A percentile compares a stretch with the other conserved stretches of the same genome.
These are phyloP conservation scores for Cutaneotrichosporon sp. DNA, from an alignment of 1,284 basidiomycete species.

Conservation along the genomic window DNA sequence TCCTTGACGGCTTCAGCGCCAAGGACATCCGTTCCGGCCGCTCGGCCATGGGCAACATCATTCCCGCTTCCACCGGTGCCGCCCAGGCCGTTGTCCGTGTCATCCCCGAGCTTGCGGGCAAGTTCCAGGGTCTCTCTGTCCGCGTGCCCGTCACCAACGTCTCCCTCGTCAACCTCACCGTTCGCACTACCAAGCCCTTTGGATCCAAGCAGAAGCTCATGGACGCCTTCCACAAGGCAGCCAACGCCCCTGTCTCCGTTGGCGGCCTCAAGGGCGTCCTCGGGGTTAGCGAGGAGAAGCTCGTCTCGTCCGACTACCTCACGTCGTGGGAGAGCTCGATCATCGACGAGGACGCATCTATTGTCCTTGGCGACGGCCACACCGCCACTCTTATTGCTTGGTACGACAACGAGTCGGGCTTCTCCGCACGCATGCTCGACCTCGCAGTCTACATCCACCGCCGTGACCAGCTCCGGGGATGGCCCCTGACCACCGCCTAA, in stretches of 20 bases:
- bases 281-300: constrained; percentile 51
- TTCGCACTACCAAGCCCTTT: constrained; percentile 46
- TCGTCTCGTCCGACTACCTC: constrained; percentile 53
- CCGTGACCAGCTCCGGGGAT: constrained; percentile 12
- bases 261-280: constrained; percentile 43
- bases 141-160: constrained; percentile 55
- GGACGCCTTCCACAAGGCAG: constrained; percentile 45
- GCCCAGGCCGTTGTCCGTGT: constrained; percentile 53
- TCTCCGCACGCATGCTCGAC: constrained; percentile 31
- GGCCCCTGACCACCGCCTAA: constrained; percentile 5
- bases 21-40: constrained; percentile 52
- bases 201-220: constrained; percentile 49
- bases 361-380: constrained; percentile 43
- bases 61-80: constrained; percentile 53
- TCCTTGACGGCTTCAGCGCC: constrained; percentile 52
- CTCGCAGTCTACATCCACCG: constrained; percentile 25
- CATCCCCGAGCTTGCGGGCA: constrained; percentile 53
- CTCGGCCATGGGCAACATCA: constrained; percentile 52
- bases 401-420: constrained; percentile 53
- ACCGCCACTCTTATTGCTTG: constrained; percentile 53
- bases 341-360: constrained; percentile 50
- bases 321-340: constrained; percentile 43
- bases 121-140: constrained; percentile 54
- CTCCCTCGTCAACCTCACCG: constrained; percentile 54
- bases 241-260: constrained; percentile 25